phyloP scores from a whole-genome alignment of 768 basidiomycete genomes.

The Pisolithus sp. region DNA sequence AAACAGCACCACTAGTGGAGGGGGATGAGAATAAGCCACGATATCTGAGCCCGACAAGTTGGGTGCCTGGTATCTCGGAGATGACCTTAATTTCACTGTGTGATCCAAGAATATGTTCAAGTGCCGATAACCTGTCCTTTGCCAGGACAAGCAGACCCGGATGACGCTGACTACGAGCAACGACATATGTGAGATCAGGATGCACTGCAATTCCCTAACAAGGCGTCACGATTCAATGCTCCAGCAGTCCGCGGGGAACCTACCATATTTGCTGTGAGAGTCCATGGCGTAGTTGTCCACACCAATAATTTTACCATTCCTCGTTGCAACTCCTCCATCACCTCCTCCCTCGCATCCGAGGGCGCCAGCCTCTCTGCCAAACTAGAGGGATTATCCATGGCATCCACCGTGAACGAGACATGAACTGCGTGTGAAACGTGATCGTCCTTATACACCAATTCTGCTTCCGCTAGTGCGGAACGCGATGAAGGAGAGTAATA shows the following conservation, averaged over 20 bases:
- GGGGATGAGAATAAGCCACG: conserved; percentile 49
- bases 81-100: conserved; percentile 14
- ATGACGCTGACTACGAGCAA: conserved; percentile 33
- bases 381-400: conserved; percentile 6
- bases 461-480: conserved; percentile 93
- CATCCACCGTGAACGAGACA: conserved; percentile 66
- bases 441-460: conserved; percentile 83
- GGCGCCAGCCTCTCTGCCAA: not conserved
- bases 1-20: not conserved
- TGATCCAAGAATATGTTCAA: conserved; percentile 20
- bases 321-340: conserved; percentile 28
- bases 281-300: conserved; percentile 99
- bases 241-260: conserved; percentile 10
- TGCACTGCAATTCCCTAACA: conserved; percentile 84
- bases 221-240: not conserved
- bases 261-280: conserved; percentile 92
- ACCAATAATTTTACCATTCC: conserved; percentile 55
- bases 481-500: conserved; percentile 93
- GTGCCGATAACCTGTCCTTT: conserved; percentile 40
- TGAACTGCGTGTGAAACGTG: conserved; percentile 87
- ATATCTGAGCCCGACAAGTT: conserved; percentile 59
- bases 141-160: conserved; percentile 41
- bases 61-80: conserved; percentile 27
- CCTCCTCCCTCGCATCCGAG: conserved; percentile 7
- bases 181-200: conserved; percentile 58